A percentile compares a stretch with the other conserved stretches of the same genome.
These are phyloP conservation scores for Zizania palustris DNA, from an alignment of 202 grass and related monocot genomes.

Conservation along the genomic window DNA sequence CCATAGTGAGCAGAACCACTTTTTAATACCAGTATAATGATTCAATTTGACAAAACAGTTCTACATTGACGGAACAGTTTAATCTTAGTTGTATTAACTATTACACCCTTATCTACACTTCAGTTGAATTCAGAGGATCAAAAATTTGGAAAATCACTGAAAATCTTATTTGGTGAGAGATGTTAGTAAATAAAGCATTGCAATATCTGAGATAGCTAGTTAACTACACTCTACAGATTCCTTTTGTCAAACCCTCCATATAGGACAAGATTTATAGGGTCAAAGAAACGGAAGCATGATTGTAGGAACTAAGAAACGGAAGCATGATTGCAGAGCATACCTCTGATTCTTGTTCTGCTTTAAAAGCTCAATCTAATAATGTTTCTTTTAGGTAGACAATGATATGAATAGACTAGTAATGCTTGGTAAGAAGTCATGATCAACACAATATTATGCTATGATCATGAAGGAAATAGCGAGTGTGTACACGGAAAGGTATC, in stretches of 20 bases:
- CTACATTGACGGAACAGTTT: not conserved
- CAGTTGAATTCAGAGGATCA: not conserved
- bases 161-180: constrained; percentile 2
- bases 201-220: not conserved
- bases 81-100: not conserved
- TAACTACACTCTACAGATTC: not conserved
- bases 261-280: not conserved
- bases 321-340: not conserved
- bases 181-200: not conserved
- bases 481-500: not conserved
- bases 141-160: not conserved
- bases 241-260: not conserved
- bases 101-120: not conserved
- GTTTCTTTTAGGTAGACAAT: not conserved
- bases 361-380: constrained; percentile 4
- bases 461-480: not conserved
- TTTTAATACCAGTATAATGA: not conserved
- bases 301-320: too few relatives aligned
- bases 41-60: constrained; percentile 1
- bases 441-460: not conserved
- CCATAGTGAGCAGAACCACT: not conserved
- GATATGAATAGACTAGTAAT: not conserved
- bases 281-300: not conserved
- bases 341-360: not conserved
- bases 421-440: constrained; percentile 1